Evolutionary conservation across 208 protist species (phyloP), one percentile per base, ranked within the genome.

Genomic region (Wallacemonas sp.): DNA sequence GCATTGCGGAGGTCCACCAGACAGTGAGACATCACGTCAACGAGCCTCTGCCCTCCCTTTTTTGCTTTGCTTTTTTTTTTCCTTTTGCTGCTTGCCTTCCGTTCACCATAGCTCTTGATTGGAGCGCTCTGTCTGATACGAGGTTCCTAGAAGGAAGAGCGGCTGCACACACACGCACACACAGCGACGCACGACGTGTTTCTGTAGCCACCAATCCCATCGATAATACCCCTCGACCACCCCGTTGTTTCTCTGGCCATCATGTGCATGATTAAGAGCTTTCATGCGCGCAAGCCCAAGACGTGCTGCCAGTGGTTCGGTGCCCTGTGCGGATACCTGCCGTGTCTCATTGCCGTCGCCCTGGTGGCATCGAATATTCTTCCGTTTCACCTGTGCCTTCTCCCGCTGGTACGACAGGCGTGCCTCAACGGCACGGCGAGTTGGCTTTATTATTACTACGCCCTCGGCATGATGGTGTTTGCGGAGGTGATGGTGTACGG

Each of bases 371-470:
- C 45, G 21, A 86, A 84, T 32, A 72, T 82, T 13, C 3, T 80
- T 17, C 85, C 85, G 21, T 92, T 85, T 42, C 76, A 87, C 63
- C 22, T 78, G 5, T 53, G 48, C 33, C 83, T 78, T 36, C 55
- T 86, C 6, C 75, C 72, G 0, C 42, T 65, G 48, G 70, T 92
- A 1, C 37, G 50, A 5, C 22, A 53, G 1, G 48, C 55, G n/a
- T 89, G 73, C 60, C 46, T 39, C 24, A 21, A 39, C 2, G 76
- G 77, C 32, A 55, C 59, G 0, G 81, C 66, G 12, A 83, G 78
- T 12, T 80, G 66, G 52, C 36, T 80, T 8, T 90, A 83, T 46
- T 89, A 79, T 64, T 69, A 76, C 62, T 90, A 89, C 54, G 84
- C 73, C 27, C 42, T 77, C 32, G 9, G 61, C 21, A 33, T 79